phyloP scores from a whole-genome alignment of 2,329 filamentous ascomycete genomes.

The Claviceps arundinis region DNA sequence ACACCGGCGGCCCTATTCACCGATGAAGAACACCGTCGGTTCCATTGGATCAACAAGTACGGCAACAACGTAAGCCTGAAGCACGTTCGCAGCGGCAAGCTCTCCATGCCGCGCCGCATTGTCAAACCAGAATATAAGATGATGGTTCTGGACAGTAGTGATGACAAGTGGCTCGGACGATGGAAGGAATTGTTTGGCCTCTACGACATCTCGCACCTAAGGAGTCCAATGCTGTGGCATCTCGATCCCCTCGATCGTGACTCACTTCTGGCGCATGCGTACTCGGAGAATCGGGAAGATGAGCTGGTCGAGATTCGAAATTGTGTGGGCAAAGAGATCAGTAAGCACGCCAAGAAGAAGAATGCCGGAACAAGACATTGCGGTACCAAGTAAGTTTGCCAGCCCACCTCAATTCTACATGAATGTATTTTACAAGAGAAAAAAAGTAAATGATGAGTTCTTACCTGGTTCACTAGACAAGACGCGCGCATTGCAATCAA shows the following conservation, averaged over 20 bases:
- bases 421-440: neutral
- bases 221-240: constrained; percentile 76
- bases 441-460: neutral
- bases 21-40: constrained; percentile 70
- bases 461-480: constrained; percentile 19
- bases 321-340: constrained; percentile 67
- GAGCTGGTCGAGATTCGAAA: constrained; percentile 59
- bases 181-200: constrained; percentile 59
- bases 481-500: constrained; percentile 42
- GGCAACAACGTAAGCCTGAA: constrained; percentile 46
- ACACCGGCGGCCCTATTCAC: constrained; percentile 71
- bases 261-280: constrained; percentile 55
- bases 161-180: constrained; percentile 50
- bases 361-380: constrained; percentile 19
- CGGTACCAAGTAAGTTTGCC: constrained; percentile 29
- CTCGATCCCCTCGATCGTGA: constrained; percentile 65
- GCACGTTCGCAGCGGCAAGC: constrained; percentile 22
- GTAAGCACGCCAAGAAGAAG: constrained; percentile 67
- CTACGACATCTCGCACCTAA: constrained; percentile 56
- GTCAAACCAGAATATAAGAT: constrained; percentile 26
- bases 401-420: neutral
- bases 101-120: constrained; percentile 6
- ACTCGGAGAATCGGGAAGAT: constrained; percentile 42
- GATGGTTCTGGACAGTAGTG: constrained; percentile 54
- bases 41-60: constrained; percentile 62